Conservation (phyloP, 352 stramenopile species). For the Pythium apleroticum region DNA sequence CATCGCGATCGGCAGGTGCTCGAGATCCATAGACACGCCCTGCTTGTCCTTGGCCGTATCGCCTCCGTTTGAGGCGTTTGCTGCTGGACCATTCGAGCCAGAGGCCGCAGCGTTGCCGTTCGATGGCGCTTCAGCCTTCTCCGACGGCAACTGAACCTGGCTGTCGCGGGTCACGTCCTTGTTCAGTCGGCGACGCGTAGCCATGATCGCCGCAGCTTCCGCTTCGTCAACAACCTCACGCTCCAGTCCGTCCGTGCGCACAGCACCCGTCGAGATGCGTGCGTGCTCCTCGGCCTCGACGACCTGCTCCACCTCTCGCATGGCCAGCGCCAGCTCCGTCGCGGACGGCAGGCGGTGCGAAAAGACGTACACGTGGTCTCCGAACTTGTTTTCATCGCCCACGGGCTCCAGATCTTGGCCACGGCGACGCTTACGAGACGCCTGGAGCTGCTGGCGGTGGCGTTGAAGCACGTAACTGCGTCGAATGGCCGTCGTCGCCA, state of each 20-base stretch:
- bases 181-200: constrained; percentile 38
- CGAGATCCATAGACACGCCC: constrained; percentile 68
- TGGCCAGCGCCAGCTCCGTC: constrained; percentile 75
- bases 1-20: constrained; percentile 84
- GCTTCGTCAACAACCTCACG: constrained; percentile 48
- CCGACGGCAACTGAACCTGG: constrained; percentile 20
- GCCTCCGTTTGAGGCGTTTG: constrained; percentile 4
- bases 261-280: constrained; percentile 79
- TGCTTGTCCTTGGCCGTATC: constrained; percentile 26
- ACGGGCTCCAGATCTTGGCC: constrained; percentile 18
- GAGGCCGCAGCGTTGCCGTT: constrained; percentile 9
- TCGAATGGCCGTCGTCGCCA: constrained; percentile 65
- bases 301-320: constrained; percentile 78
- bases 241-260: constrained; percentile 84
- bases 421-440: constrained; percentile 31
- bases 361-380: constrained; percentile 82
- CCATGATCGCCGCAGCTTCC: constrained; percentile 18
- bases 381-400: constrained; percentile 13
- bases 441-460: constrained; percentile 34
- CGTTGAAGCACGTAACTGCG: constrained; percentile 36
- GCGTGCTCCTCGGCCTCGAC: constrained; percentile 82
- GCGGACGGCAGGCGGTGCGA: constrained; percentile 70
- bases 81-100: not conserved
- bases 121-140: constrained; percentile 18
- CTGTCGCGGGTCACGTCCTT: constrained; percentile 56